A percentile compares a stretch with the other conserved stretches of the same genome.
phyloP scores from a whole-genome alignment of 2,329 filamentous ascomycete genomes.

The Ceratocystis huliohia region DNA sequence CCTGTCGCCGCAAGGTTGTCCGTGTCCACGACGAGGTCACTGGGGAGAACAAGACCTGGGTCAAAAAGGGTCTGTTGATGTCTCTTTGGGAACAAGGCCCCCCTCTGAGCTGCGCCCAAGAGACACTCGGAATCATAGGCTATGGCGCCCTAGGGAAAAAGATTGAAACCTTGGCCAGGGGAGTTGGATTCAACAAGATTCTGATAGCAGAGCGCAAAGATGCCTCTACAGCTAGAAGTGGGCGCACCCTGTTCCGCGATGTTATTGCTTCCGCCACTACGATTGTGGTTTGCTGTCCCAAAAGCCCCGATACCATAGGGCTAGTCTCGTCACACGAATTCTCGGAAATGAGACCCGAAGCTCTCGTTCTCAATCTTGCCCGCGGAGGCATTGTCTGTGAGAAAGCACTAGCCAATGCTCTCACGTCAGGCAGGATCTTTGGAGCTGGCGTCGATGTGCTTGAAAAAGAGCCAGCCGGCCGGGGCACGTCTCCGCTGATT shows the following conservation, averaged over 20 bases:
- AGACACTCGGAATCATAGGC: conserved; percentile 25
- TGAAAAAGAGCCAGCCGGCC: conserved; percentile 24
- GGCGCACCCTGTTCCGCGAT: conserved; percentile 22
- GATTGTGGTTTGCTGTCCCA: conserved; percentile 25
- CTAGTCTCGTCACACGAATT: conserved; percentile 23
- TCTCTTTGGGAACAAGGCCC: conserved; percentile 19
- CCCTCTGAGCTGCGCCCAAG: conserved; percentile 25
- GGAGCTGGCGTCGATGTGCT: conserved; percentile 31
- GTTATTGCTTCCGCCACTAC: conserved; percentile 24
- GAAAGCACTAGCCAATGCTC: conserved; percentile 27
- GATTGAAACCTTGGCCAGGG: conserved; percentile 23
- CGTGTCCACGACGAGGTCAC: conserved; percentile 5
- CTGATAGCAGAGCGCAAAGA: conserved; percentile 24
- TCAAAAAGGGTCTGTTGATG: conserved; percentile 12
- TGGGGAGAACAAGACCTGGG: background rate
- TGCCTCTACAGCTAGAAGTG: background rate
- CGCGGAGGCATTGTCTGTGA: conserved; percentile 30
- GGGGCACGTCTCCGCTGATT: conserved; percentile 17
- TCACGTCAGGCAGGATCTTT: conserved; percentile 26
- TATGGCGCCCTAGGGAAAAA: conserved; percentile 25
- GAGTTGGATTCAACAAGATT: conserved; percentile 23
- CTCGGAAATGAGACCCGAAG: conserved; percentile 24
- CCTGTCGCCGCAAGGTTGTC: conserved; percentile 14
- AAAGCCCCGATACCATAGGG: conserved; percentile 22
- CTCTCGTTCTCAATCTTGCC: conserved; percentile 25